Conservation (phyloP, 1,284 basidiomycete genomes). For the Sporisorium iseilematis-ciliati region DNA sequence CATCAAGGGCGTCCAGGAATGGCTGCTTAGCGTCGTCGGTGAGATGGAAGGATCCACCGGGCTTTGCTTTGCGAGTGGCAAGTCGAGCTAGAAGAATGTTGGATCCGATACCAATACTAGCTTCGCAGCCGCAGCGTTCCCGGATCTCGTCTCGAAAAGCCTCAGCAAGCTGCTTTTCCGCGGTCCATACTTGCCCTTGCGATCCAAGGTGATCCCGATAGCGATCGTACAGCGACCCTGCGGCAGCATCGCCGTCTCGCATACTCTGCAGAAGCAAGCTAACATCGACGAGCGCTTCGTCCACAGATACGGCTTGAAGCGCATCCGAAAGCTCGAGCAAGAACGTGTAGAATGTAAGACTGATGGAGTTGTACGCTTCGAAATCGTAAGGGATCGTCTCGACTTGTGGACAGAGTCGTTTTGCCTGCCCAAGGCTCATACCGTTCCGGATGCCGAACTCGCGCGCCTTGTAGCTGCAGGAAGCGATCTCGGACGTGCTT, state of each 20-base stretch:
- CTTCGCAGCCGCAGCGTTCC: constrained; percentile 84
- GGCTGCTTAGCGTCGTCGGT: constrained; percentile 72
- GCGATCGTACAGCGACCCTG: constrained; percentile 28
- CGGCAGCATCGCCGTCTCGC: constrained; percentile 29
- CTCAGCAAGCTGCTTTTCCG: constrained; percentile 76
- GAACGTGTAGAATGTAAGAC: constrained; percentile 90
- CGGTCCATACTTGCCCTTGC: constrained; percentile 48
- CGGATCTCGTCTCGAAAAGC: constrained; percentile 82
- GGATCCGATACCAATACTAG: constrained; percentile 83
- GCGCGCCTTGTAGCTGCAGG: constrained; percentile 92
- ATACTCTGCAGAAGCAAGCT: constrained; percentile 75
- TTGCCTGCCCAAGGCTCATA: constrained; percentile 79
- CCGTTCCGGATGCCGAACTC: constrained; percentile 89
- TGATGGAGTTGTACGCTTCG: constrained; percentile 73
- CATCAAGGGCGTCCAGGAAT: constrained; percentile 81
- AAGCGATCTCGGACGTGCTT: constrained; percentile 81
- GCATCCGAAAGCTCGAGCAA: constrained; percentile 90
- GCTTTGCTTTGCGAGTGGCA: constrained; percentile 91
- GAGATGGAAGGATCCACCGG: constrained; percentile 85
- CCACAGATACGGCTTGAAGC: constrained; percentile 93
- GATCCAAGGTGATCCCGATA: constrained; percentile 39
- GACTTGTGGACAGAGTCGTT: constrained; percentile 69
- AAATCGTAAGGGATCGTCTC: constrained; percentile 92
- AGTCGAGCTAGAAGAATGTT: constrained; percentile 93
- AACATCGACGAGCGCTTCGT: constrained; percentile 93